These are phyloP conservation scores for Thinopyrum elongatum DNA, from an alignment of 176 grass and related monocot genomes.

Conservation along the genomic window DNA sequence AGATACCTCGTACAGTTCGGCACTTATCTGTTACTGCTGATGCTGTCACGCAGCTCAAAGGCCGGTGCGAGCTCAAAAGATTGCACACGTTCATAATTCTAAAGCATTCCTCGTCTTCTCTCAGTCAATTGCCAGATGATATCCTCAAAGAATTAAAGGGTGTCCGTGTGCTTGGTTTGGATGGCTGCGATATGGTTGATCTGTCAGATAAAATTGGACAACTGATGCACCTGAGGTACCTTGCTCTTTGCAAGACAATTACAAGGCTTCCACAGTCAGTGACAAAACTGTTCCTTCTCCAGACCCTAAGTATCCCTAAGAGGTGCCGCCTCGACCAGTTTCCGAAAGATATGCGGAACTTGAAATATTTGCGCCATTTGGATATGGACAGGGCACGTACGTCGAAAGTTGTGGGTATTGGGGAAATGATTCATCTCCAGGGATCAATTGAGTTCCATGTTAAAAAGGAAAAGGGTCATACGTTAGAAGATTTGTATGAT, in stretches of 20 bases:
- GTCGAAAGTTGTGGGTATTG: conserved; percentile 40
- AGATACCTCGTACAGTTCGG: conserved; percentile 26
- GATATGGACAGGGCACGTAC: conserved; percentile 37
- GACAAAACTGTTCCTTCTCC: conserved; percentile 42
- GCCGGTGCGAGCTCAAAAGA: not conserved
- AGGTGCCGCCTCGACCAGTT: conserved; percentile 13
- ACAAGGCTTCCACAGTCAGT: conserved; percentile 37
- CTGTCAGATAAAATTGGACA: conserved; percentile 19
- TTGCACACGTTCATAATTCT: conserved; percentile 39
- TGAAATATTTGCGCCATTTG: conserved; percentile 38
- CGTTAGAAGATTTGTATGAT: conserved; percentile 28
- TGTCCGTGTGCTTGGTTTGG: conserved; percentile 44
- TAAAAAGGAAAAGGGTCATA: conserved; percentile 48
- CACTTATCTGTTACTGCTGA: conserved; percentile 40
- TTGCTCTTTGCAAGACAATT: conserved; percentile 37
- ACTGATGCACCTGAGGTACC: conserved; percentile 41
- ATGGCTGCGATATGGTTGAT: conserved; percentile 9
- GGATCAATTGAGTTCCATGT: conserved; percentile 59
- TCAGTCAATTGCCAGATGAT: conserved; percentile 26
- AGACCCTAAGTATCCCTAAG: conserved; percentile 44
- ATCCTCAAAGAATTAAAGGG: conserved; percentile 27
- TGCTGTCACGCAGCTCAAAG: not conserved
- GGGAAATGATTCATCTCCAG: conserved; percentile 32
- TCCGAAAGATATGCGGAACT: conserved; percentile 24
- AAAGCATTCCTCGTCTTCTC: conserved; percentile 24